Conservation (phyloP, 2,329 filamentous ascomycete species). For the Westerdykella sp. region DNA sequence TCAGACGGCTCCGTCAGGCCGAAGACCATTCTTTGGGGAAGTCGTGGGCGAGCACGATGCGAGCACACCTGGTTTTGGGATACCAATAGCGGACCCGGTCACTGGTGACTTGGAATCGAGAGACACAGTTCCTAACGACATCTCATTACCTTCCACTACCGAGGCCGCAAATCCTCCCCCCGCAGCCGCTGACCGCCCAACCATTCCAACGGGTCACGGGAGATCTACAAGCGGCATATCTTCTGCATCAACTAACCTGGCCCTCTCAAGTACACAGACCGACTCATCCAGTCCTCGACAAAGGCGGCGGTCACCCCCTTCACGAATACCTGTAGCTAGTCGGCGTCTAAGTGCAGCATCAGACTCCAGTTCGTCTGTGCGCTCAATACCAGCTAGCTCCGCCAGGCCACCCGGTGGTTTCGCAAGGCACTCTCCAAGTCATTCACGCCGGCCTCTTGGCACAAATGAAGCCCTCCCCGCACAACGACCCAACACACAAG, state of each 20-base stretch:
- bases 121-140: slow-evolving; percentile 5
- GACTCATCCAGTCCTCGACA: slow-evolving; percentile 2
- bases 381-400: slow-evolving; percentile 24
- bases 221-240: slow-evolving; percentile 16
- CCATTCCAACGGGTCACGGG: slow-evolving; percentile 4
- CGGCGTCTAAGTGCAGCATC: slow-evolving; percentile 30
- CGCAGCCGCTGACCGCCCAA: slow-evolving; percentile 4
- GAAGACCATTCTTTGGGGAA: slow-evolving; percentile 34
- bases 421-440: slow-evolving; percentile 24
- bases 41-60: slow-evolving; percentile 29
- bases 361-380: slow-evolving; percentile 32
- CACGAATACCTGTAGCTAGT: slow-evolving; percentile 28
- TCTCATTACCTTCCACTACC: slow-evolving; percentile 10
- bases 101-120: slow-evolving; percentile 7
- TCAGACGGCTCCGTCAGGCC: slow-evolving; percentile 11
- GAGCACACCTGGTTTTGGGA: slow-evolving; percentile 29
- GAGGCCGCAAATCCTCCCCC: slow-evolving; percentile 1
- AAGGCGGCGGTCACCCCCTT: slow-evolving; percentile 24
- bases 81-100: slow-evolving; percentile 19
- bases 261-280: neutral
- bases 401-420: slow-evolving; percentile 8
- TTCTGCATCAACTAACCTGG: neutral
- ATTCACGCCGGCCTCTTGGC: slow-evolving; percentile 1
- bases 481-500: slow-evolving; percentile 5
- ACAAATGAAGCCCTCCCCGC: slow-evolving; percentile 8